Conservation (phyloP, 805 yeast genomes). For the Sugiyamaella valdiviana region DNA sequence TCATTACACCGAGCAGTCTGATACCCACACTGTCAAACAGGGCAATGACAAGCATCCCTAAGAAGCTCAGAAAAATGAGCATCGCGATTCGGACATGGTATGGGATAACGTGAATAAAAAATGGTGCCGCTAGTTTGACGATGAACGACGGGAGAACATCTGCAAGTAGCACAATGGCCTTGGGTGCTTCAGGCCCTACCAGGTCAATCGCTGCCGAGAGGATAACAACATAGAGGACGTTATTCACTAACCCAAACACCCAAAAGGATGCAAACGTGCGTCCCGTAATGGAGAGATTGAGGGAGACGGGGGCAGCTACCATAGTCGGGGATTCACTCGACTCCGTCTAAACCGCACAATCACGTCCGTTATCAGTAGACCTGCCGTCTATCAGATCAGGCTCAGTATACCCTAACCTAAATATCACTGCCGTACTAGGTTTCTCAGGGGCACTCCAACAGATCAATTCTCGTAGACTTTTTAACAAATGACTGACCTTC, state of each 20-base stretch:
- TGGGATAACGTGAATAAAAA: constrained; percentile 60
- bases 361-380: too few relatives aligned
- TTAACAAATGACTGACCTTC: neutral
- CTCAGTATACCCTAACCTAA: too few relatives aligned
- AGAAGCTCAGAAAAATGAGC: constrained; percentile 52
- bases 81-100: constrained; percentile 50
- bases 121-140: constrained; percentile 70
- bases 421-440: too few relatives aligned
- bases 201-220: constrained; percentile 87
- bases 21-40: constrained; percentile 33
- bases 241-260: constrained; percentile 80
- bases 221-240: constrained; percentile 85
- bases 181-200: constrained; percentile 78
- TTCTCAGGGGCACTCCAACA: too few relatives aligned
- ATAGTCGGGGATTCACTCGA: too few relatives aligned
- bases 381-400: too few relatives aligned
- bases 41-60: constrained; percentile 72
- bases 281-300: neutral
- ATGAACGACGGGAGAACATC: constrained; percentile 80
- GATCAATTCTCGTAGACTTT: too few relatives aligned
- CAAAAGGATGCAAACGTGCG: constrained; percentile 47
- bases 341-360: too few relatives aligned
- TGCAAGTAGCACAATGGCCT: constrained; percentile 76
- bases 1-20: constrained; percentile 58
- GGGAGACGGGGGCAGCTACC: neutral